Percentiles rank a stretch among this genome's conserved stretches.
phyloP scores from a whole-genome alignment of 345 rosid species.

The Carallia pectinifolia region DNA sequence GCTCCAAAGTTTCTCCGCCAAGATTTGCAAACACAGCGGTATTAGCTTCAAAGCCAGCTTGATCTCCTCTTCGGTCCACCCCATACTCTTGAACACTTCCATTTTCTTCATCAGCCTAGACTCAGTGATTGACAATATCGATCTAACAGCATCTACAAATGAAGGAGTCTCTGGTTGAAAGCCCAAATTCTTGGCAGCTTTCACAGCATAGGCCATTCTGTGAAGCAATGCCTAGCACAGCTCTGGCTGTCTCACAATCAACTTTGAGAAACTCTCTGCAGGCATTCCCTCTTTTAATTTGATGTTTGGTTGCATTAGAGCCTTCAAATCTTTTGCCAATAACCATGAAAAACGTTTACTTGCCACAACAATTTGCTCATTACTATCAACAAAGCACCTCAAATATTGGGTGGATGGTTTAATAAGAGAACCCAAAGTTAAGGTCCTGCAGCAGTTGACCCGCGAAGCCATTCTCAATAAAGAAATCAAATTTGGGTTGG shows the following conservation, averaged over 20 bases:
- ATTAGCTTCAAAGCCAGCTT: slow-evolving; percentile 12
- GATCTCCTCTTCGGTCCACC: slow-evolving; percentile 32
- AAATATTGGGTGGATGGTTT: slow-evolving; percentile 21
- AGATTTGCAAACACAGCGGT: neutral
- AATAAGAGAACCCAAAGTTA: slow-evolving; percentile 11
- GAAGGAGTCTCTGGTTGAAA: slow-evolving; percentile 12
- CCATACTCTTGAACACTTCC: slow-evolving; percentile 27
- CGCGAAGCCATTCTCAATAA: slow-evolving; percentile 12
- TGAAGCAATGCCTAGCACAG: neutral
- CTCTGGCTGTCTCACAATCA: slow-evolving; percentile 16
- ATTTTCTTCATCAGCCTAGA: slow-evolving; percentile 21
- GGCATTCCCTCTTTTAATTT: slow-evolving; percentile 26
- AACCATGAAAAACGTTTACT: slow-evolving; percentile 23
- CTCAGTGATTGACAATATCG: slow-evolving; percentile 10
- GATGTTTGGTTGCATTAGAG: slow-evolving; percentile 19
- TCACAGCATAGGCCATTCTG: slow-evolving; percentile 10
- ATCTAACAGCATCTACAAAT: slow-evolving; percentile 21
- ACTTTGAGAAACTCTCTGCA: neutral
- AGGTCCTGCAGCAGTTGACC: slow-evolving; percentile 21
- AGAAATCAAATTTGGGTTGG: slow-evolving; percentile 22
- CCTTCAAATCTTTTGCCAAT: slow-evolving; percentile 6
- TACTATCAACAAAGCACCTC: slow-evolving; percentile 4
- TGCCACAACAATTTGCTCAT: slow-evolving; percentile 11
- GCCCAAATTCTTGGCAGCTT: slow-evolving; percentile 19
- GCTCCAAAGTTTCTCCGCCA: slow-evolving; percentile 7